Evolutionary conservation across 129 eudicot species (phyloP), one percentile per base, ranked within the genome.

Genomic region (Arctium minus): DNA sequence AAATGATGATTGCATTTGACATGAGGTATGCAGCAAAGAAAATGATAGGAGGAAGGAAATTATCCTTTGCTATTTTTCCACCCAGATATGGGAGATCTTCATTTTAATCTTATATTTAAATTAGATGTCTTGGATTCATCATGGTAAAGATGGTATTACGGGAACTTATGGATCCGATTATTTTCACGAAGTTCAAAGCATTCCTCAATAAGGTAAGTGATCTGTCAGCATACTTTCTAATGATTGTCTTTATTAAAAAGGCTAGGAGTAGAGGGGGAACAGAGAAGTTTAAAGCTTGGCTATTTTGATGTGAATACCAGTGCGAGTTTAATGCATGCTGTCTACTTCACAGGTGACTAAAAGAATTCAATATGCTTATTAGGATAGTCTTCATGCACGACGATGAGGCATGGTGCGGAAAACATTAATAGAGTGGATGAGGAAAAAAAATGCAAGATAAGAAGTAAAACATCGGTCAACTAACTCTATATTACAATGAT

Each of bases 1-100:
- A 89, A 86, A 90, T 93, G 98, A 96, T 96, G 99, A 96, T 96
- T 82, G 99, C 98, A 82, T 96, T 93, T 93, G 99, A 96, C 81
- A 93, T 96, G 97, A 93, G 99, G 99, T 96, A 88, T 82, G 60
- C 13, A 37, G 71, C 29, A 29, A 36, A 15, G 22, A 8, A 79
- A 72, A 69, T 1, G 67, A 68, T 1, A 64, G 50, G 22, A 44
- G 67, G 17, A 44, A 6, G 8, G 36, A 78, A 56, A 6, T 76
- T 35, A 6, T 65, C 71, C 11, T 27, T 1, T 78, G 30, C 30
- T 32, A 65, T 44, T 74, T 67, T 74, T 8, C 44, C 44, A 12
- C 39, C 17, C n/a, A 69, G 2, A 35, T 56, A 83, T 75, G 62
- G 67, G 42, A 84, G 22, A 30, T 84, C 1, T 68, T 32, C 18